Percentiles rank a stretch among this genome's conserved stretches.
Conservation (phyloP, 164 flowering plant genomes). For the Piper longum region DNA sequence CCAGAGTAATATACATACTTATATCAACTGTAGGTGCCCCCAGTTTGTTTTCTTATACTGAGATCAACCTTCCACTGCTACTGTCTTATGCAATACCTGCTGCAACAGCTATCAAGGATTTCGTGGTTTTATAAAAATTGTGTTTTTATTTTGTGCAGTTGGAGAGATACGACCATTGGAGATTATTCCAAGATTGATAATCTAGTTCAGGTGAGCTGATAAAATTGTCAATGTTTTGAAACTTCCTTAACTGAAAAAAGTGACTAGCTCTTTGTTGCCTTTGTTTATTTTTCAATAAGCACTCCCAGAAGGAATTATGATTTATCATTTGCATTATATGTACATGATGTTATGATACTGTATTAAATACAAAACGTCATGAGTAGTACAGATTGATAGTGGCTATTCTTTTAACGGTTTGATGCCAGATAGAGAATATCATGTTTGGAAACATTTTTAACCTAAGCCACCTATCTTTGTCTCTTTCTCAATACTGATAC, state of each 20-base stretch:
- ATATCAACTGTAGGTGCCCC: neutral
- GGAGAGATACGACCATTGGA: conserved; percentile 88
- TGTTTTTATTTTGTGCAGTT: conserved; percentile 38
- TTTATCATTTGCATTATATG: too few species aligned
- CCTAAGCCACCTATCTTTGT: too few species aligned
- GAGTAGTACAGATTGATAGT: too few species aligned
- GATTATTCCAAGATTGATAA: conserved; percentile 80
- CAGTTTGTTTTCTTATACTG: neutral
- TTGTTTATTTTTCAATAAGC: too few species aligned
- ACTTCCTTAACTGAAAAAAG: neutral
- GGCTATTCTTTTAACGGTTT: too few species aligned
- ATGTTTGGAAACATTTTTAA: too few species aligned
- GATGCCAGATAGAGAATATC: too few species aligned
- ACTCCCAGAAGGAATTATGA: too few species aligned
- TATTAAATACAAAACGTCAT: too few species aligned
- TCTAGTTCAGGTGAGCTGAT: conserved; percentile 65
- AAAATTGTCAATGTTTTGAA: neutral
- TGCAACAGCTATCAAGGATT: neutral
- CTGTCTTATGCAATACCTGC: neutral
- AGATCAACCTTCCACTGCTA: too few species aligned
- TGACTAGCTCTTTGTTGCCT: neutral
- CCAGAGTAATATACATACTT: neutral
- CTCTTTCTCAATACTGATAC: too few species aligned
- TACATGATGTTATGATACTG: too few species aligned
- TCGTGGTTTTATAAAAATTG: neutral